Conservation (phyloP, 768 basidiomycete genomes). For the Amanita jacksonii region DNA sequence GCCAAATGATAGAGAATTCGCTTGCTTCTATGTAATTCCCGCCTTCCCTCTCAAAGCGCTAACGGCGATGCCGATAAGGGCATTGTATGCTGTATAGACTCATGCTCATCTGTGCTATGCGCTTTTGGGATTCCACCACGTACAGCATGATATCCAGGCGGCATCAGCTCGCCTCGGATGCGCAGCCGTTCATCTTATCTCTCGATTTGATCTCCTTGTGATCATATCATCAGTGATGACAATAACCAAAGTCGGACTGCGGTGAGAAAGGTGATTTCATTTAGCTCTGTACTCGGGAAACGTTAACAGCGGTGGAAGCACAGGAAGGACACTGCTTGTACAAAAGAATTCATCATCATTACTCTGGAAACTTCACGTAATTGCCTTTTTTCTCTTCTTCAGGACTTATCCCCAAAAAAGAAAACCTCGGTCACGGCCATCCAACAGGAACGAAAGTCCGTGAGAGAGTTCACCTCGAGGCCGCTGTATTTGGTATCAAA, state of each 20-base stretch:
- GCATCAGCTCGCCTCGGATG: conserved; percentile 1
- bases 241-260: background rate
- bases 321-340: conserved; percentile 3
- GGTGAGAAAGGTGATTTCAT: conserved; percentile 5
- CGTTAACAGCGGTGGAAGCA: conserved; percentile 5
- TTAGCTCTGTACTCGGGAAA: background rate
- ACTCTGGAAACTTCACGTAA: conserved; percentile 1
- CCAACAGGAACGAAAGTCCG: background rate
- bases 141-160: background rate
- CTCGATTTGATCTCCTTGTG: background rate
- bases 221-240: background rate
- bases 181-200: background rate
- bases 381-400: background rate
- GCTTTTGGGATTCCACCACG: background rate
- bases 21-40: conserved; percentile 6
- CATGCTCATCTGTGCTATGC: background rate
- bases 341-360: background rate
- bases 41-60: background rate
- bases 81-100: conserved; percentile 1
- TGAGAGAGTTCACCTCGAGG: conserved; percentile 27
- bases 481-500: conserved; percentile 40
- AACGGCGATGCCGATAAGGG: conserved; percentile 2
- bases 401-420: background rate
- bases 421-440: conserved; percentile 5
- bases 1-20: too few species aligned